Base-by-base conservation (phyloP, 805 yeast species). In the Saccharomycopsis sp. region DNA sequence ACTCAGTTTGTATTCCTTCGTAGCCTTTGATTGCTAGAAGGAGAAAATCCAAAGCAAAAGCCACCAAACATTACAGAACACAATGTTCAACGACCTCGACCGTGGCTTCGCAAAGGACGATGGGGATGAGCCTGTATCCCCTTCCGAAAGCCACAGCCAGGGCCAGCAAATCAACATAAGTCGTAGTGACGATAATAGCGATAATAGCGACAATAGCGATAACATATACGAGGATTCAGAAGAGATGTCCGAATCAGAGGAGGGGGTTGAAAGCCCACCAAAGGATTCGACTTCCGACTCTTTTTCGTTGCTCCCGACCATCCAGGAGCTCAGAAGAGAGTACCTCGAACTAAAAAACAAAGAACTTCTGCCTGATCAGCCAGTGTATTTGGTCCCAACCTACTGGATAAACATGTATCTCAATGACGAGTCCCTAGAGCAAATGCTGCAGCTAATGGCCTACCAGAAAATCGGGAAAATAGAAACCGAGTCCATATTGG, bases 401-500 rank as follows among this genome's bases (percentile, higher is more conserved):
- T 23, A 20, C 2, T 57, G 60, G 60, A 20, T 53, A 1, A 12
- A 23, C 24, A 7, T 5, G 12, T 57, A 53, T 40, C 40, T 53
- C 8, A 18, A 50, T 2, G 60, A 57, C n/a, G 18, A 34, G 15
- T 5, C 34, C 3, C 41, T 57, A 4, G 54, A 53, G 9, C 15
- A 7, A 15, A 4, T 57, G 7, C 16, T 24, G 2, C 12, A 53
- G 14, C 15, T 8, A 12, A 57, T 53, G 47, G 50, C 50, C 2
- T 8, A 4, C 15, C 54, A 29, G n/a, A 44, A 37, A 21, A 21
- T 58, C 4, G 61, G 61, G 2, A 50, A 24, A 12, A 34, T 58
- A 9, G 56, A 58, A n/a, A 58, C 61, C 18, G 14, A 34, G 9
- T 40, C 53, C 2, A 48, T 58, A 8, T 23, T 58, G 24, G 47